Conservation (phyloP, 225 moss, liverwort and hornwort genomes). For the Climacium dendroides region DNA sequence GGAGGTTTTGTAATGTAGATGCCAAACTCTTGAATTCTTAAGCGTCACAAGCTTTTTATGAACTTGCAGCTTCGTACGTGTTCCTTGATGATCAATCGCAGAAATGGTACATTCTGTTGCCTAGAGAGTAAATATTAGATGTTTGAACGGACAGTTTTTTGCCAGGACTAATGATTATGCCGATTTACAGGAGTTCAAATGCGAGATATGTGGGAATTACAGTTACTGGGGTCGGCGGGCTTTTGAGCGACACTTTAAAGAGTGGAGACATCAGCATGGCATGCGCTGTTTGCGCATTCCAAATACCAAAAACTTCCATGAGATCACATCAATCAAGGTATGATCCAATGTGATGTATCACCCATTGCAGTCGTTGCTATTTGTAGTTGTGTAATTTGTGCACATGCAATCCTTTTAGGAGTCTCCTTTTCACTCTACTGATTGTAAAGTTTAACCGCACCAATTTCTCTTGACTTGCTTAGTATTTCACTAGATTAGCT, state of each 20-base stretch:
- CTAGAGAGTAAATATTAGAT: background rate
- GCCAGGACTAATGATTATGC: background rate
- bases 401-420: background rate
- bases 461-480: background rate
- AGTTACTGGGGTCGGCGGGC: conserved; percentile 88
- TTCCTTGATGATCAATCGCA: background rate
- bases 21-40: background rate
- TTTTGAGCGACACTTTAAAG: conserved; percentile 94
- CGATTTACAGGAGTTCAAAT: conserved; percentile 72
- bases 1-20: background rate
- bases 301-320: conserved; percentile 81
- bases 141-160: background rate
- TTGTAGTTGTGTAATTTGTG: background rate
- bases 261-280: conserved; percentile 92
- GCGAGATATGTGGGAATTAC: conserved; percentile 86
- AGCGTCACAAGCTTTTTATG: background rate
- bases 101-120: background rate
- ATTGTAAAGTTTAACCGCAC: background rate
- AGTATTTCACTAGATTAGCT: background rate
- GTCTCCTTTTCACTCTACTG: background rate
- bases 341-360: background rate
- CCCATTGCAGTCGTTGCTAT: background rate
- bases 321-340: conserved; percentile 88
- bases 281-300: conserved; percentile 85
- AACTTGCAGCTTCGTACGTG: background rate